Conservation (phyloP, 305 asterid species). For the Fraxinus floribunda region DNA sequence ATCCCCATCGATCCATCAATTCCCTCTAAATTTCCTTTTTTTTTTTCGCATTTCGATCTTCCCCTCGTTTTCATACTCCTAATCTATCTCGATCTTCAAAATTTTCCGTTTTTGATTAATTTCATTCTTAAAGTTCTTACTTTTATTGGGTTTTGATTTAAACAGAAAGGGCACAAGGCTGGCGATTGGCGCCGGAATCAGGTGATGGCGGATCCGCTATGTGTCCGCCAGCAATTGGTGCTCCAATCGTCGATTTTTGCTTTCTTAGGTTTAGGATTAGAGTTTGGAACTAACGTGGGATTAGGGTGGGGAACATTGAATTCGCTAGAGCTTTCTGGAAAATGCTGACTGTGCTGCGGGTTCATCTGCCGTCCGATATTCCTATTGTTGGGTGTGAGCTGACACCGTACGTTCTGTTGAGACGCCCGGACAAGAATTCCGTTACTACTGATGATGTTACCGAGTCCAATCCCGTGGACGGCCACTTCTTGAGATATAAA, state of each 20-base stretch:
- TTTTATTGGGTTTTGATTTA: constrained; percentile 24
- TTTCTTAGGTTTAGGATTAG: constrained; percentile 20
- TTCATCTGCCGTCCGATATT: constrained; percentile 77
- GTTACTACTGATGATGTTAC: constrained; percentile 55
- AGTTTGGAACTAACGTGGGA: constrained; percentile 22
- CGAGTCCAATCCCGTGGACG: constrained; percentile 57
- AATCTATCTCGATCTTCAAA: constrained; percentile 27
- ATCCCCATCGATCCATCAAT: background rate
- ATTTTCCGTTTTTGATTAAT: constrained; percentile 6
- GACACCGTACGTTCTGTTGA: constrained; percentile 68
- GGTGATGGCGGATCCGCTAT: constrained; percentile 91
- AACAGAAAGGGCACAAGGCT: constrained; percentile 37
- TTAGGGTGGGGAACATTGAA: constrained; percentile 26
- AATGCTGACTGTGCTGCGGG: constrained; percentile 72
- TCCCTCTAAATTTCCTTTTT: background rate
- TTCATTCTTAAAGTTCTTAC: background rate
- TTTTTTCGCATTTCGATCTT: constrained; percentile 4
- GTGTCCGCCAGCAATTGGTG: constrained; percentile 41
- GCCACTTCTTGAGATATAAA: constrained; percentile 61
- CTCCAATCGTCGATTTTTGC: constrained; percentile 23
- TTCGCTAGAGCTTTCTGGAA: constrained; percentile 28
- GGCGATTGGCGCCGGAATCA: constrained; percentile 45
- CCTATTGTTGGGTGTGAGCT: constrained; percentile 78
- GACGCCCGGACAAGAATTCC: constrained; percentile 48
- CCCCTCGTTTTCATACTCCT: background rate